Evolutionary conservation across 257 asterid species (phyloP).

Genomic region (Plantago elongata): DNA sequence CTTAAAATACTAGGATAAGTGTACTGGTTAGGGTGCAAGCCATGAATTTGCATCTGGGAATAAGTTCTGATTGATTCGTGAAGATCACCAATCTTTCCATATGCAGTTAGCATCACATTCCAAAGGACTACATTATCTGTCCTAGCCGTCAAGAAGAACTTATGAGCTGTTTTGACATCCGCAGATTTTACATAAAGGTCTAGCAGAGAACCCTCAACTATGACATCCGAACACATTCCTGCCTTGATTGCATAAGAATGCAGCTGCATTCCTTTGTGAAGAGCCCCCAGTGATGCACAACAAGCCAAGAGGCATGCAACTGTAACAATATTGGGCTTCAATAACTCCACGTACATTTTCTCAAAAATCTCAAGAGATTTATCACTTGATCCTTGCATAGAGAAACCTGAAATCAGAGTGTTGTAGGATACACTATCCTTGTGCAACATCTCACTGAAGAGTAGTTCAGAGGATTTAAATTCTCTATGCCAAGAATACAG

Average conservation of each 20-base stretch:
- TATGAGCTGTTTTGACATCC: conserved; percentile 60
- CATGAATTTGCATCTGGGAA: conserved; percentile 47
- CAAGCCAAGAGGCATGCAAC: conserved; percentile 60
- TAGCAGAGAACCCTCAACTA: conserved; percentile 79
- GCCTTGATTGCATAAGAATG: conserved; percentile 67
- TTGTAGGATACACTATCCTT: conserved; percentile 69
- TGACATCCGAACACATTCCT: conserved; percentile 67
- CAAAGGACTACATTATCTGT: conserved; percentile 69
- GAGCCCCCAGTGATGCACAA: conserved; percentile 55
- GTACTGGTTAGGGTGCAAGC: conserved; percentile 73
- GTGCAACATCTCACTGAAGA: conserved; percentile 52
- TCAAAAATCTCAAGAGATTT: conserved; percentile 58
- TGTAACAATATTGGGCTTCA: conserved; percentile 73
- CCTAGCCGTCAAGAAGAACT: conserved; percentile 44
- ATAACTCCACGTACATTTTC: conserved; percentile 53
- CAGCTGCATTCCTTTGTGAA: conserved; percentile 67
- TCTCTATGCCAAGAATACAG: conserved; percentile 61
- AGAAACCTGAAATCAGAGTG: conserved; percentile 70
- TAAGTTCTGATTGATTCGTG: conserved; percentile 49
- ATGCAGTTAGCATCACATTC: conserved; percentile 90
- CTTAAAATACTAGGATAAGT: conserved; percentile 79
- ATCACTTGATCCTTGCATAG: conserved; percentile 51
- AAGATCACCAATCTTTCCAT: conserved; percentile 74
- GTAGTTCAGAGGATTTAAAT: conserved; percentile 45
- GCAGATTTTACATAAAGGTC: conserved; percentile 80